These are phyloP conservation scores for Claviceps spartinae DNA, from an alignment of 2,329 filamentous ascomycete species.

Conservation along the genomic window DNA sequence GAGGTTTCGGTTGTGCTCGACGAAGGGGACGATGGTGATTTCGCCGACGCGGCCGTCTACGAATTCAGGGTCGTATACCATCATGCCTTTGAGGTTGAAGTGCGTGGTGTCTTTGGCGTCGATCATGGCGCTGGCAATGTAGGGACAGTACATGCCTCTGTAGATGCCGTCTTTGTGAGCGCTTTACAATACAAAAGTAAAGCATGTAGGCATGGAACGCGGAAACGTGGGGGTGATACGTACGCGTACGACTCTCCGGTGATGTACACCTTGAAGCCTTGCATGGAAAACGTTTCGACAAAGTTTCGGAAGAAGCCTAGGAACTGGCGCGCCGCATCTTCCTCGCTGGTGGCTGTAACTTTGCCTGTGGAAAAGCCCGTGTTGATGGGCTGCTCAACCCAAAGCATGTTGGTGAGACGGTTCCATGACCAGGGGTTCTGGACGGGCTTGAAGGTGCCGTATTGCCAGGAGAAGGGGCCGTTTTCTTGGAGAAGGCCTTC, in stretches of 20 bases:
- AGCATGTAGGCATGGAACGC: no score
- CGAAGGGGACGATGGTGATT: conserved; percentile 40
- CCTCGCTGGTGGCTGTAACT: conserved; percentile 49
- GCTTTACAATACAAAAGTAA: no score
- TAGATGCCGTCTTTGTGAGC: neutral
- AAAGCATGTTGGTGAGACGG: conserved; percentile 39
- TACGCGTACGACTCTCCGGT: conserved; percentile 52
- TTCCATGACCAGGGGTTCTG: conserved; percentile 58
- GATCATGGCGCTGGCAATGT: conserved; percentile 57
- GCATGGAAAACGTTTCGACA: conserved; percentile 51
- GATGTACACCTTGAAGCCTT: conserved; percentile 57
- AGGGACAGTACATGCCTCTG: conserved; percentile 47
- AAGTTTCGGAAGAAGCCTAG: conserved; percentile 71
- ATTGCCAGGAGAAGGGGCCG: conserved; percentile 58
- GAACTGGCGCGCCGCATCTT: conserved; percentile 56
- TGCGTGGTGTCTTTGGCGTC: conserved; percentile 47
- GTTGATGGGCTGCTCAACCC: conserved; percentile 54
- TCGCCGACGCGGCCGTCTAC: conserved; percentile 31
- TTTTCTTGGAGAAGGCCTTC: conserved; percentile 64
- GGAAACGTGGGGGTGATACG: neutral
- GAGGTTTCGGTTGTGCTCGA: conserved; percentile 48
- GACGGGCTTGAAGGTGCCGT: conserved; percentile 53
- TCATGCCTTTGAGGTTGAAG: conserved; percentile 50
- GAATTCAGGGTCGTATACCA: conserved; percentile 58
- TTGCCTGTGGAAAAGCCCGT: conserved; percentile 58